Base-by-base conservation (phyloP, 805 yeast genomes). In the Starmerella stellata region DNA sequence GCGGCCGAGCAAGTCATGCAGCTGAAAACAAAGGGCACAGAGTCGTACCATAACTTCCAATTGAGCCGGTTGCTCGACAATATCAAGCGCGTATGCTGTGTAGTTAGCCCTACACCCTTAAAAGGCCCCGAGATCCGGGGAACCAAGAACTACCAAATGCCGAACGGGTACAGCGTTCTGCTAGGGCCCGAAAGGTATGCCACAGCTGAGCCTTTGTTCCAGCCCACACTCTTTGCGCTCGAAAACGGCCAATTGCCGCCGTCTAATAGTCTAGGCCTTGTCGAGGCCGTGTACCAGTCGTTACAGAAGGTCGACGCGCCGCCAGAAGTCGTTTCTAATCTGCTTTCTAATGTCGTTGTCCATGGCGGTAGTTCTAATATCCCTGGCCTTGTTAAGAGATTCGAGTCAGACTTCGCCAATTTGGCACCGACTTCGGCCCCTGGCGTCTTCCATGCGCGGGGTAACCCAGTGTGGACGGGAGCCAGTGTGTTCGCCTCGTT, bases 401-500 rank as follows among this genome's bases (percentile, higher is more conserved):
- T 85, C 42, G 72, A 74, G 55, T 60, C 68, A 39, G 95, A 85
- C 51, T 62, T 85, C 39, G 66, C 73, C 21, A 62, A 64, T 39
- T 59, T 68, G 47, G 72, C 82, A 50, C 93, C 95, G 5, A 90
- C 93, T 21, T 15, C 25, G 15, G 18, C 25, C n/a, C 39, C 44
- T 34, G 18, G 27, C 21, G 32, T 45, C 20, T 63, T 81, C 48
- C 81, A 81, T 55, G 72, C 82, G 33, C 66, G 93, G 54, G 70
- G 71, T 44, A 76, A 70, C 54, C 81, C 82, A 43, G 67, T 83
- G 13, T 85, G 95, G 94, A 68, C 85, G 34, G 95, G 95, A 35
- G 95, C 94, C 3, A 75, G 87, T 47, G 82, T 85, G 25, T 62
- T 85, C 42, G 74, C 92, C 5, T 75, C 90, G 42, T 65, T 85